Conservation (phyloP, 208 protist genomes). For the Endotrypanum monterogeii region DNA sequence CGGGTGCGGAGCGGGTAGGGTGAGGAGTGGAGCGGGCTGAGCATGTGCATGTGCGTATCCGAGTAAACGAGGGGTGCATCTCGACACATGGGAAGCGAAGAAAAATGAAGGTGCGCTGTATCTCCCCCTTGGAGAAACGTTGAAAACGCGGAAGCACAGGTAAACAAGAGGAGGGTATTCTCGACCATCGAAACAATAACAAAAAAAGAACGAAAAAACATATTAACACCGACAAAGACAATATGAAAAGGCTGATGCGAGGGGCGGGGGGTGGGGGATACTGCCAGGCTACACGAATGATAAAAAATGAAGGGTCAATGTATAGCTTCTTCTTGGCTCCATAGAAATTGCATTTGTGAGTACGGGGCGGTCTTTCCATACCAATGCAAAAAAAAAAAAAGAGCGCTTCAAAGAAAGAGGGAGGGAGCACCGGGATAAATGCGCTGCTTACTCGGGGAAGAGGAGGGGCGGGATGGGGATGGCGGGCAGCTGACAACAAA, state of each 20-base stretch:
- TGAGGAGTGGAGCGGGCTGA: background rate
- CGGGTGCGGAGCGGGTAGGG: background rate
- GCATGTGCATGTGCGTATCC: background rate
- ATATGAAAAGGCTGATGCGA: background rate
- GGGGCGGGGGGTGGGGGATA: background rate
- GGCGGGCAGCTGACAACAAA: too few species aligned
- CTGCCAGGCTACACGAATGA: background rate
- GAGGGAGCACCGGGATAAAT: background rate
- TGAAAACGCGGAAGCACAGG: background rate
- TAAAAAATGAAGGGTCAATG: background rate
- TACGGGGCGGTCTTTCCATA: background rate
- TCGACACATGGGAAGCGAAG: too few species aligned
- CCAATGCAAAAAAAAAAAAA: background rate
- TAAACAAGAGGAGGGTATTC: background rate
- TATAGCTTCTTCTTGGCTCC: background rate
- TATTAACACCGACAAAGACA: background rate
- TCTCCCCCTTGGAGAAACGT: background rate
- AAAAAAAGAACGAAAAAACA: background rate
- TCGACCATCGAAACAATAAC: background rate
- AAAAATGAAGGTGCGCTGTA: background rate
- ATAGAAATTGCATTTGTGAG: background rate
- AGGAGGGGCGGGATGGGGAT: background rate
- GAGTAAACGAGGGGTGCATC: background rate
- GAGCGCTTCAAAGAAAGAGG: background rate
- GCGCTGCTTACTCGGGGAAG: background rate